phyloP scores from a whole-genome alignment of 139 green algal species.

The Closterium sp. region DNA sequence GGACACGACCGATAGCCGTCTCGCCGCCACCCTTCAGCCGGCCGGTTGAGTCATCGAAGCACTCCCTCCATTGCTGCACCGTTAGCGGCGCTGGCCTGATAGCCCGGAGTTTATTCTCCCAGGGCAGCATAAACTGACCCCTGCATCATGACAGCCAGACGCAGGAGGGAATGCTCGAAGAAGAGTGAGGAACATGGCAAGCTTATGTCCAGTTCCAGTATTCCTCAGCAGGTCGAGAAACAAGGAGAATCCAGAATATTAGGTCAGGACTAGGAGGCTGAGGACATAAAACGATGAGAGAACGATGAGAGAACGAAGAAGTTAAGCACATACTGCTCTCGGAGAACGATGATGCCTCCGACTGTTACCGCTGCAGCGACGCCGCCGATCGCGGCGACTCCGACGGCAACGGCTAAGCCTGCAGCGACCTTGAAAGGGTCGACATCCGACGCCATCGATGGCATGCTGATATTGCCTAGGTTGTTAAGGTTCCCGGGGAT shows the following conservation, averaged over 20 bases:
- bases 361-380: not conserved
- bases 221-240: no score
- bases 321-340: not conserved
- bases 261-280: no score
- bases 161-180: no score
- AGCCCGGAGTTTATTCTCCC: not conserved
- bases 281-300: no score
- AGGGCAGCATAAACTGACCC: not conserved
- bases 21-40: slow-evolving; percentile 29
- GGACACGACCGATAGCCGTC: slow-evolving; percentile 24
- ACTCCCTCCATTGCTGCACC: slow-evolving; percentile 25
- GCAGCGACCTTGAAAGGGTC: not conserved
- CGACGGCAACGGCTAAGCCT: not conserved
- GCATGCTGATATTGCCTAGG: not conserved
- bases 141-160: not conserved
- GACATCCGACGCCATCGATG: not conserved
- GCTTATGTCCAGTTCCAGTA: no score
- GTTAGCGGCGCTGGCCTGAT: slow-evolving; percentile 11
- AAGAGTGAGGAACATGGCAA: no score
- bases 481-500: not conserved
- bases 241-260: no score
- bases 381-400: not conserved
- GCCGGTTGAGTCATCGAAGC: slow-evolving; percentile 24
- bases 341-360: not conserved
- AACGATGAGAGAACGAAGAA: no score